These are phyloP conservation scores for Populus hybrid DNA, from an alignment of 441 rosid genomes.

Conservation along the genomic window DNA sequence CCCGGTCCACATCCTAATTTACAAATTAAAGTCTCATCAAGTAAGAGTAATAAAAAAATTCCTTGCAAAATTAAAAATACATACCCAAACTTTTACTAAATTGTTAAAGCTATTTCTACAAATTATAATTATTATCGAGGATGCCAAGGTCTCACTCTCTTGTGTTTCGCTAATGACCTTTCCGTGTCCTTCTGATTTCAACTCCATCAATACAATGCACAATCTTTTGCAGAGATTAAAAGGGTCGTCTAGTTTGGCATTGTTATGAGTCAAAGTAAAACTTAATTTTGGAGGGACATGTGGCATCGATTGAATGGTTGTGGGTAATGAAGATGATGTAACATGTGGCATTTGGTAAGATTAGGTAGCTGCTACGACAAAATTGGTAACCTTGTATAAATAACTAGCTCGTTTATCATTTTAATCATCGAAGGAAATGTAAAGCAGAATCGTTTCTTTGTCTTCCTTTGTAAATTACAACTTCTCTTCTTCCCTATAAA, in stretches of 20 bases:
- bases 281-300: background rate
- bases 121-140: background rate
- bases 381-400: no score
- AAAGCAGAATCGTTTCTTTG: no score
- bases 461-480: no score
- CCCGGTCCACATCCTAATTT: constrained; percentile 65
- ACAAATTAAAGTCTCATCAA: constrained; percentile 2
- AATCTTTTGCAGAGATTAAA: background rate
- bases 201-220: background rate
- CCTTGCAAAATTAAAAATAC: background rate
- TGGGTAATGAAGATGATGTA: no score
- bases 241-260: background rate
- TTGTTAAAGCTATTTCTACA: background rate
- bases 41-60: background rate
- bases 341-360: background rate
- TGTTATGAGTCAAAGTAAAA: background rate
- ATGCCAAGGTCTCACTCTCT: background rate
- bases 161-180: background rate
- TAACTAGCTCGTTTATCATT: no score
- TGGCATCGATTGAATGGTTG: background rate
- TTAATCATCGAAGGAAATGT: no score
- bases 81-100: background rate
- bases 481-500: no score
- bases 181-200: background rate
- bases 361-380: no score